Percentiles rank a stretch among this genome's conserved stretches.
phyloP scores from a whole-genome alignment of 371 early-diverging fungal species.

The Sporodiniella umbellata region DNA sequence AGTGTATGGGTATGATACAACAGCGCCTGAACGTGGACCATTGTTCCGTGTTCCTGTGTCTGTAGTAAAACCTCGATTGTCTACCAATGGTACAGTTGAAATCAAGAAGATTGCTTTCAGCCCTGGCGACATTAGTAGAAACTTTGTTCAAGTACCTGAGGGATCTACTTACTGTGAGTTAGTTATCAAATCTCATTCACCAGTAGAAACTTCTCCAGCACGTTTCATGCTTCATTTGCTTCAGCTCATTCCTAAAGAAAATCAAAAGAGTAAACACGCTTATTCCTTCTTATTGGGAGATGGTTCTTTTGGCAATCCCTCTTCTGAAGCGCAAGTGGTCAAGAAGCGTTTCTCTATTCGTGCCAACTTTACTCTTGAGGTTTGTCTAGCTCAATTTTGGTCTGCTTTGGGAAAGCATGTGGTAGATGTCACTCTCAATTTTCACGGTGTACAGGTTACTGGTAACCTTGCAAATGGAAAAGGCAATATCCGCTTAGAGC shows the following conservation, averaged over 20 bases:
- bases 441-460: conserved; percentile 76
- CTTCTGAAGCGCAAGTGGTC: conserved; percentile 59
- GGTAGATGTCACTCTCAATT: conserved; percentile 70
- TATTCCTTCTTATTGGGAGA: conserved; percentile 58
- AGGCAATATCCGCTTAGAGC: conserved; percentile 40
- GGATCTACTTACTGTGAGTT: conserved; percentile 74
- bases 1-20: conserved; percentile 79
- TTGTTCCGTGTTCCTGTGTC: conserved; percentile 88
- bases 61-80: conserved; percentile 76
- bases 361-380: conserved; percentile 77
- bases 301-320: conserved; percentile 61
- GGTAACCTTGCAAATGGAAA: conserved; percentile 62
- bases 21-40: conserved; percentile 70
- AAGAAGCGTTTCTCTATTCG: conserved; percentile 62
- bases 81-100: conserved; percentile 45
- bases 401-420: conserved; percentile 69
- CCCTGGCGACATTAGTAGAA: conserved; percentile 78
- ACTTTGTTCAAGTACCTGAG: conserved; percentile 78
- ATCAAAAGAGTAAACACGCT: conserved; percentile 61
- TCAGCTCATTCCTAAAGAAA: conserved; percentile 74
- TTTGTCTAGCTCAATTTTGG: conserved; percentile 86
- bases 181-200: conserved; percentile 33
- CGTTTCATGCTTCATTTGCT: conserved; percentile 62
- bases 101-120: conserved; percentile 64
- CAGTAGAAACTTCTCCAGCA: conserved; percentile 48